These are phyloP conservation scores for Chaetomium strumarium DNA, from an alignment of 2,329 filamentous ascomycete species.

Conservation along the genomic window DNA sequence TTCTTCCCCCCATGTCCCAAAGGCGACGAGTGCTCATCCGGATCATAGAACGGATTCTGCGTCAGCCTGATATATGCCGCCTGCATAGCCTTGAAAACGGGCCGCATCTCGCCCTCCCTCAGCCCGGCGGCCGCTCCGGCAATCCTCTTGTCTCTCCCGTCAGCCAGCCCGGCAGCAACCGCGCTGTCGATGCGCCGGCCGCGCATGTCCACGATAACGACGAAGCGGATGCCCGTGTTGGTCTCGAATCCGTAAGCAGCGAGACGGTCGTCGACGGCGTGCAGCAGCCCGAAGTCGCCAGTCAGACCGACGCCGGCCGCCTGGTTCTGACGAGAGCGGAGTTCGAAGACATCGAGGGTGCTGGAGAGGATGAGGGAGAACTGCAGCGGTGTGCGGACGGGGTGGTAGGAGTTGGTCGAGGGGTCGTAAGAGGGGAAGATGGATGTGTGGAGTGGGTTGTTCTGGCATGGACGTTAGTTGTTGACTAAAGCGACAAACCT, in stretches of 20 bases:
- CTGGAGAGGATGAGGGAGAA: constrained; percentile 88
- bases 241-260: constrained; percentile 95
- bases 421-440: constrained; percentile 73
- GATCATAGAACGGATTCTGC: constrained; percentile 92
- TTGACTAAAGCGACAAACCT: constrained; percentile 28
- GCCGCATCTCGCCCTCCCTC: constrained; percentile 80
- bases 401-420: constrained; percentile 43
- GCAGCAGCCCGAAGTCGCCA: constrained; percentile 85
- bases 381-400: constrained; percentile 69
- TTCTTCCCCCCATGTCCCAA: constrained; percentile 52
- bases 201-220: constrained; percentile 86
- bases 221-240: constrained; percentile 87
- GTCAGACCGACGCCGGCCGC: constrained; percentile 47
- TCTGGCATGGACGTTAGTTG: constrained; percentile 47
- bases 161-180: constrained; percentile 14
- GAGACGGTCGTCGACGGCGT: constrained; percentile 87
- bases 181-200: constrained; percentile 50
- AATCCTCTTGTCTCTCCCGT: constrained; percentile 8
- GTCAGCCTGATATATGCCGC: constrained; percentile 83
- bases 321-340: constrained; percentile 67
- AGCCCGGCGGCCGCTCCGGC: constrained; percentile 53
- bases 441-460: constrained; percentile 91
- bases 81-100: constrained; percentile 87
- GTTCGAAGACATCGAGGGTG: constrained; percentile 89
- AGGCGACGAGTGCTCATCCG: constrained; percentile 70